Evolutionary conservation across 208 protist genomes (phyloP), one percentile per base, ranked within the genome.

Genomic region (Herpetomonas samuelpessoai): DNA sequence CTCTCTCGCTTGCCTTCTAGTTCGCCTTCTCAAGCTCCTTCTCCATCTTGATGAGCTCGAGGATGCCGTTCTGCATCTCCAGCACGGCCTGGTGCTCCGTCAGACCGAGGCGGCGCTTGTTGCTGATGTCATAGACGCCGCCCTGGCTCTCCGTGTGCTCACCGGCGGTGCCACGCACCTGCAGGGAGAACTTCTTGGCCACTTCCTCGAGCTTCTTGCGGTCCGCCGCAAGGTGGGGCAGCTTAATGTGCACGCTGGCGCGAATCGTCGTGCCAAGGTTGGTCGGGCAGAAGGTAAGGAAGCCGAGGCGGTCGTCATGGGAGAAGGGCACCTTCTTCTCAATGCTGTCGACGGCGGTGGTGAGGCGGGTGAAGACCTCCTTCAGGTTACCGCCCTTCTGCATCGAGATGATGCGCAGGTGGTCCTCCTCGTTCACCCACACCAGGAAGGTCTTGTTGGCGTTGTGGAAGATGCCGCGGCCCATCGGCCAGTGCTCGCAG

Each of bases 371-470:
- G 39, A 86, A 86, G 21, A 85, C 74, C 49, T 79, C 67, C 55
- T 79, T 72, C 59, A 89, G 57, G 66, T 89, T 77, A 1, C 73
- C 76, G 46, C 76, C 79, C 57, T 82, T 73, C 58, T 84, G 74
- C 76, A 86, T 86, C 45, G 74, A 79, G 46, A 89, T 82, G 56
- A 89, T 81, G 46, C 82, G 65, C 61, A 86, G 62, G 57, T 89
- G 79, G 56, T 89, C 82, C 69, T 89, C 82, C 69, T 89, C 82
- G 53, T 85, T 85, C 54, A 81, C 66, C 82, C 82, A 89, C 35
- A 83, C 71, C 24, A 84, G 70, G 53, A 86, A 83, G 26, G 71
- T 86, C 76, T 84, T 89, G 46, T 47, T 35, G 39, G 80, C 73
- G 79, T 86, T 89, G 68, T 86, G 79, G 76, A 81, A 89, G 54